Percentiles rank a stretch among this genome's conserved stretches.
These are phyloP conservation scores for Rhodotorula paludigena DNA, from an alignment of 768 basidiomycete genomes.

Conservation along the genomic window DNA sequence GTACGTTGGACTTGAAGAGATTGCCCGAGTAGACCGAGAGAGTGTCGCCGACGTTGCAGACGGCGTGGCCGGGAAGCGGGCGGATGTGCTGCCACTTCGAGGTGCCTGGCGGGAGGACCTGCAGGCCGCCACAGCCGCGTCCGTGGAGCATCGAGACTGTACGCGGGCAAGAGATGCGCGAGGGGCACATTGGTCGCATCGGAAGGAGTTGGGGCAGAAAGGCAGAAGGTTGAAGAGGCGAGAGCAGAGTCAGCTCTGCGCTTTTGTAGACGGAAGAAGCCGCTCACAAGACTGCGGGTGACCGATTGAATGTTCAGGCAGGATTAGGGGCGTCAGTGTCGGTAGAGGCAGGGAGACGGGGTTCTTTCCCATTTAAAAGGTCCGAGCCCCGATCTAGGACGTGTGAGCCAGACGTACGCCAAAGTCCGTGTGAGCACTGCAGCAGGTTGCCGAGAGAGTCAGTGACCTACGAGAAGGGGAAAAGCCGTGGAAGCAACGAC, in stretches of 20 bases:
- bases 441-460: not conserved
- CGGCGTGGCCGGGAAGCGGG: slow-evolving; percentile 30
- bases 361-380: too few species aligned
- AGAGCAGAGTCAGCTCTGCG: too few species aligned
- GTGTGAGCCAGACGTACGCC: not conserved
- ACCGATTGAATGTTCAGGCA: too few species aligned
- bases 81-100: slow-evolving; percentile 33
- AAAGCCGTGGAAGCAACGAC: too few species aligned
- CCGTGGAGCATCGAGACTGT: slow-evolving; percentile 36
- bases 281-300: too few species aligned
- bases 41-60: slow-evolving; percentile 39
- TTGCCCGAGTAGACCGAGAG: slow-evolving; percentile 34
- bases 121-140: slow-evolving; percentile 35
- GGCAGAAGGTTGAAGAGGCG: not conserved
- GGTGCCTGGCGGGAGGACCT: slow-evolving; percentile 33
- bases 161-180: not conserved
- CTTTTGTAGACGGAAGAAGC: too few species aligned
- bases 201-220: not conserved
- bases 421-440: slow-evolving; percentile 16
- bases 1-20: slow-evolving; percentile 29
- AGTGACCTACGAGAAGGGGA: not conserved
- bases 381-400: too few species aligned
- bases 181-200: too few species aligned
- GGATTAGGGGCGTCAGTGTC: too few species aligned
- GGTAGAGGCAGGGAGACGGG: too few species aligned